Conservation (phyloP, 1,284 basidiomycete genomes). For the Tilletia caries region DNA sequence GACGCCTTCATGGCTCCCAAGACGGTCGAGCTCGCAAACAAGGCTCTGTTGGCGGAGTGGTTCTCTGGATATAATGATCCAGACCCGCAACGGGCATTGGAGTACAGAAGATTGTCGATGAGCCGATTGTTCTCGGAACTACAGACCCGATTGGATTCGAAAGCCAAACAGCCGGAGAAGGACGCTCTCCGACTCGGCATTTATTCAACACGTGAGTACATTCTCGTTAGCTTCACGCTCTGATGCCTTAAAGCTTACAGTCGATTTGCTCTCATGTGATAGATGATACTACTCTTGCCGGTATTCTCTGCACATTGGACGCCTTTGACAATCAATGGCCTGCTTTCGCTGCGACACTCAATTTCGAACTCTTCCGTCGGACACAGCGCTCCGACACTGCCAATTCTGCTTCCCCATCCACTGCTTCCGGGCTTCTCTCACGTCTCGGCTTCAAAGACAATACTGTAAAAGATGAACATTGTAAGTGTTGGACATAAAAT, state of each 20-base stretch:
- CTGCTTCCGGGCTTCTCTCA: slow-evolving; percentile 11
- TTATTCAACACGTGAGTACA: slow-evolving; percentile 29
- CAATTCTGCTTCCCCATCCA: slow-evolving; percentile 19
- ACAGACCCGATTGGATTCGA: slow-evolving; percentile 60
- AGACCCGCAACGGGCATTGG: slow-evolving; percentile 56
- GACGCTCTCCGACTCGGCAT: slow-evolving; percentile 57
- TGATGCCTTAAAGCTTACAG: too few species aligned
- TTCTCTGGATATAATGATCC: slow-evolving; percentile 62
- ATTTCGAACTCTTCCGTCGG: slow-evolving; percentile 39
- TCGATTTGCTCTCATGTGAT: too few species aligned
- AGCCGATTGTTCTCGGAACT: slow-evolving; percentile 69
- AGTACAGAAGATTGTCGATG: slow-evolving; percentile 73
- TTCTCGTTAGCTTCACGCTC: too few species aligned
- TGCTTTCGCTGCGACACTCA: slow-evolving; percentile 37
- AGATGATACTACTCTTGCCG: slow-evolving; percentile 71
- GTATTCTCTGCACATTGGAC: slow-evolving; percentile 67
- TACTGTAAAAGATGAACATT: slow-evolving; percentile 12
- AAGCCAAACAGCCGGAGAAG: slow-evolving; percentile 26
- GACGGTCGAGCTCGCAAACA: slow-evolving; percentile 60
- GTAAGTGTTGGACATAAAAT: background rate
- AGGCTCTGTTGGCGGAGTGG: slow-evolving; percentile 73
- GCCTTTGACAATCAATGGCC: slow-evolving; percentile 70
- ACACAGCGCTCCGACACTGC: slow-evolving; percentile 18
- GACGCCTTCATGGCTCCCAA: slow-evolving; percentile 24
- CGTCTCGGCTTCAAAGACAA: background rate